Evolutionary conservation across 1,284 basidiomycete genomes (phyloP).

Genomic region (Naganishia cerealis): DNA sequence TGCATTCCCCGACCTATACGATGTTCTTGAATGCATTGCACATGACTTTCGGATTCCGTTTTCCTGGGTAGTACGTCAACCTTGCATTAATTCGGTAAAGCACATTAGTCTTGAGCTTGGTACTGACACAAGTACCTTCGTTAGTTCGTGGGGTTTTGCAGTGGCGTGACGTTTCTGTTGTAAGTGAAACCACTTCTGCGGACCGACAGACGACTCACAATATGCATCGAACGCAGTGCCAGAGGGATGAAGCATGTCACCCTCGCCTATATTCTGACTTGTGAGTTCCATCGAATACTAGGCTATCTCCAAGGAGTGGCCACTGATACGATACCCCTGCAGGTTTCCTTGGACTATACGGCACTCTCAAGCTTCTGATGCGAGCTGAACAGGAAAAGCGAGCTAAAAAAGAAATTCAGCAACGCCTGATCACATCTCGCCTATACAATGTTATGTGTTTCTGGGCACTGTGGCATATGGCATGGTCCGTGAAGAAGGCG

Average conservation of each 20-base stretch:
- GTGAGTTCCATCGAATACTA: background rate
- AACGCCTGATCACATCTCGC: background rate
- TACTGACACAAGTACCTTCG: background rate
- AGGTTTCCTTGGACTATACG: slow-evolving; percentile 11
- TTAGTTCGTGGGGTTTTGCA: background rate
- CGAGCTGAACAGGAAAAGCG: background rate
- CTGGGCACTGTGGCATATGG: slow-evolving; percentile 10
- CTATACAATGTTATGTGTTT: slow-evolving; percentile 6
- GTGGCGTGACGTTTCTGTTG: background rate
- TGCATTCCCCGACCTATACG: background rate
- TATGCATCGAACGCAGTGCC: background rate
- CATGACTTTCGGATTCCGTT: background rate
- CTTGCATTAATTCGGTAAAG: background rate
- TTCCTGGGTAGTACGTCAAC: background rate
- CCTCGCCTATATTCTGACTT: background rate
- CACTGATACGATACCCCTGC: background rate
- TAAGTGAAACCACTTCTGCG: background rate
- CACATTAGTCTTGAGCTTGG: background rate
- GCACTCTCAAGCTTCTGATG: slow-evolving; percentile 1
- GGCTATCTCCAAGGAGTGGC: background rate
- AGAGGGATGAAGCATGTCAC: background rate
- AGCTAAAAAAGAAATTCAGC: background rate
- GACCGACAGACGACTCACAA: too few relatives aligned
- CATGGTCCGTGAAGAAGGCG: background rate
- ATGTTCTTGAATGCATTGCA: slow-evolving; percentile 1